Percentiles rank a stretch among this genome's conserved stretches.
Conservation (phyloP, 306 rosid genomes). For the Fragaria nilgerrensis region DNA sequence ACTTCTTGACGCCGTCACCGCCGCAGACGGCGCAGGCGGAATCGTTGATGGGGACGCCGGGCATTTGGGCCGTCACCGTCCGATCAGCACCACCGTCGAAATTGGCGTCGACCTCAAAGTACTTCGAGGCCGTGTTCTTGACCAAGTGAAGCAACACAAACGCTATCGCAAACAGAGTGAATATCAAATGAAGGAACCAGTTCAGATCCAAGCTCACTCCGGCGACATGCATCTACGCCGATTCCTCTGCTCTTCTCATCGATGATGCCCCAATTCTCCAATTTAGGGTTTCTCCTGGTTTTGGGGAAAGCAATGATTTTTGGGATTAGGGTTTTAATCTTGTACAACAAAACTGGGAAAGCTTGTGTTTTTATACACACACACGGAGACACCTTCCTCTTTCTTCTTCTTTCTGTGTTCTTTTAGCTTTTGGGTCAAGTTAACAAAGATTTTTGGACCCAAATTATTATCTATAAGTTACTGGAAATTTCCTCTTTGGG, state of each 20-base stretch:
- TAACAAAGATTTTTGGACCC: conserved; percentile 1
- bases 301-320: background rate
- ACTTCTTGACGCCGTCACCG: conserved; percentile 42
- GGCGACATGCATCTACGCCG: conserved; percentile 79
- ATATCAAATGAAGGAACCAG: conserved; percentile 68
- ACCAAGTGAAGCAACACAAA: conserved; percentile 58
- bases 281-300: conserved; percentile 8
- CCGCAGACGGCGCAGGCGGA: conserved; percentile 61
- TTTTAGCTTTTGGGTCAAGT: conserved; percentile 14
- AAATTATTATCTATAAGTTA: background rate
- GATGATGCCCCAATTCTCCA: conserved; percentile 16
- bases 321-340: conserved; percentile 17
- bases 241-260: conserved; percentile 48
- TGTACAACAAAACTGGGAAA: background rate
- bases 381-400: background rate
- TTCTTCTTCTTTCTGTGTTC: background rate
- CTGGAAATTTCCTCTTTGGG: background rate
- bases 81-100: conserved; percentile 53
- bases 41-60: conserved; percentile 38
- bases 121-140: conserved; percentile 79
- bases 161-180: conserved; percentile 42
- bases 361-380: background rate
- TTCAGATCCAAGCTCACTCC: conserved; percentile 80
- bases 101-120: conserved; percentile 84
- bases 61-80: conserved; percentile 41